Evolutionary conservation across 768 basidiomycete genomes (phyloP), one percentile per base, ranked within the genome.

Genomic region (Clitopilus hobsonii): DNA sequence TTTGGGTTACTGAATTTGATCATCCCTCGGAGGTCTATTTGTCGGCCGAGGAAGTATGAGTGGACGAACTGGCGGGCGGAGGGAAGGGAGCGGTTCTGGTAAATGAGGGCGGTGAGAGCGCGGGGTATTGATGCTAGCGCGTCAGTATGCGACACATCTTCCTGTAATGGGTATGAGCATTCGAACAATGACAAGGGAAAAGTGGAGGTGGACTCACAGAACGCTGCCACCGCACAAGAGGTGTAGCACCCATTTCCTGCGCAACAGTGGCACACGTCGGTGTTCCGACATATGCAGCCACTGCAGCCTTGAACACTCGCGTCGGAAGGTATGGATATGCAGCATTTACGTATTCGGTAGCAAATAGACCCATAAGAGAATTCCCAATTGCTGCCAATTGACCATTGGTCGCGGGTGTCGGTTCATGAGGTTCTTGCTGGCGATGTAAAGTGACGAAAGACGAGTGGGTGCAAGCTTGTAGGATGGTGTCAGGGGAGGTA

Each of bases 261-360:
- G 95, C 95, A 50, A 98, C 86, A 60, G 79, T 84, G 36, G 90
- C 85, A 64, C 91, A 93, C 5, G 89, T 86, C 60, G 82, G 73
- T 14, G 91, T 86, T 13, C 96, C 96, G 27, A 94, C 95, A 69
- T 92, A 91, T 53, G 94, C 91, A 38, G 91, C 94, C 55, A 96
- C 84, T 13, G 91, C 94, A 5, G 91, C 89, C 72, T 97, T 95
- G 61, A 92, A 72, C 22, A 94, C 94, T 53, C 91, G 85, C 20
- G 92, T 94, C 1, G 96, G 96, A 24, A 98, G 80, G 65, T 95
- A 87, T 0, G 96, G 96, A 69, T 89, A 98, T 45, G 83, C 77
- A 11, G 85, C 76, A 54, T 89, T 79, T 36, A 97, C 72, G 66
- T 88, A 84, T 71, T 98, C 95, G 2, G 91, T 72, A 7, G 92